phyloP scores from a whole-genome alignment of 169 alveolate species.

The Plasmodium inui region DNA sequence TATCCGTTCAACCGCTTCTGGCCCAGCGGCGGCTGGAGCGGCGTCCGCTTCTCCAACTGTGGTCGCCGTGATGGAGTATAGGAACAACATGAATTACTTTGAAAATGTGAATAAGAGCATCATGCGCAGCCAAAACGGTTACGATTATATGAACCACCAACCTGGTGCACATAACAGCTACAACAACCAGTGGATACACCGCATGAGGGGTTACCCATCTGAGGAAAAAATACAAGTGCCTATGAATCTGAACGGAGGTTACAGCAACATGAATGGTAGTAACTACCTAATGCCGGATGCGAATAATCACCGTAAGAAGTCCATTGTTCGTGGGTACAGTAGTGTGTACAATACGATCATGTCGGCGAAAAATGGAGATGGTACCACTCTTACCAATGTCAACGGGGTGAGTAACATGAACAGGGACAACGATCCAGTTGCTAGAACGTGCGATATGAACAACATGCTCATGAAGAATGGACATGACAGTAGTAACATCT shows the following conservation, averaged over 20 bases:
- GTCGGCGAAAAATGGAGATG: background rate
- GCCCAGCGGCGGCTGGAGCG: background rate
- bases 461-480: background rate
- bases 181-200: background rate
- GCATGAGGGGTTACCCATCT: background rate
- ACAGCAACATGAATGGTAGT: background rate
- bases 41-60: background rate
- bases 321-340: background rate
- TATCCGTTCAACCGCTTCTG: background rate
- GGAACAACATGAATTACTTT: background rate
- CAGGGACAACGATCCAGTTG: background rate
- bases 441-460: background rate
- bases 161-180: background rate
- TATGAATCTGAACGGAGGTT: background rate
- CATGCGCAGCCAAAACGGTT: background rate
- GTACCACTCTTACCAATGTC: background rate
- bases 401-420: background rate
- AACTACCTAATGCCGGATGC: background rate
- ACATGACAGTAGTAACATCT: background rate
- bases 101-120: background rate
- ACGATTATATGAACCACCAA: background rate
- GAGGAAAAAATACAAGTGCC: slow-evolving; percentile 4
- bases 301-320: background rate
- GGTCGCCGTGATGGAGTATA: background rate
- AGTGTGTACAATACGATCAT: background rate